Evolutionary conservation across 495 filamentous ascomycete genomes (phyloP).

Genomic region (Talaromyces nanjingensis): DNA sequence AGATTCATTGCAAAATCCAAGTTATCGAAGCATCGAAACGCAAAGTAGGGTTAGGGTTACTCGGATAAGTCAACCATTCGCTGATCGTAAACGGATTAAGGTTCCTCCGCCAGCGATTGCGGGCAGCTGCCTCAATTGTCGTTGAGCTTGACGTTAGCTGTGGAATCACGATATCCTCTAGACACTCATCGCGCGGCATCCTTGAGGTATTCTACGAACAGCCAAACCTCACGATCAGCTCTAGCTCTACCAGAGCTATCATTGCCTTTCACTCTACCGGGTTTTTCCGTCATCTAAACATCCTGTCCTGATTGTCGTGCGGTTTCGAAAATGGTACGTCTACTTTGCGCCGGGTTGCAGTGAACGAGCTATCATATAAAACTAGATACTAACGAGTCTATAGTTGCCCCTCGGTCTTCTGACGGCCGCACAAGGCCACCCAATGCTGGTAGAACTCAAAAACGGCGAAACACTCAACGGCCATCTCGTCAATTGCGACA

Average conservation of each 20-base stretch:
- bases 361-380: not conserved
- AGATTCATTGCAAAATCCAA: too few relatives aligned
- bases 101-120: not conserved
- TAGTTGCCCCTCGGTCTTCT: conserved; percentile 90
- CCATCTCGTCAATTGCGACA: conserved; percentile 91
- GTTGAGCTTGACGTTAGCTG: not conserved
- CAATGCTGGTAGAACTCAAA: conserved; percentile 99
- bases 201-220: not conserved
- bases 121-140: not conserved
- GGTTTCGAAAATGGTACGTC: not conserved
- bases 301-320: not conserved
- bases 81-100: not conserved
- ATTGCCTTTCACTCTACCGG: not conserved
- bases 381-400: not conserved
- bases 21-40: not conserved
- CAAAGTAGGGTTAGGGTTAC: not conserved
- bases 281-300: not conserved
- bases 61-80: not conserved
- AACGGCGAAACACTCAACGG: conserved; percentile 97
- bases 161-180: not conserved
- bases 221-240: not conserved
- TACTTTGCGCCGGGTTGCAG: not conserved
- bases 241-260: not conserved
- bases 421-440: conserved; percentile 93
- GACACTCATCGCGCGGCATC: not conserved